phyloP scores from a whole-genome alignment of 108 stramenopile species.

The Mediolabrus comicus region DNA sequence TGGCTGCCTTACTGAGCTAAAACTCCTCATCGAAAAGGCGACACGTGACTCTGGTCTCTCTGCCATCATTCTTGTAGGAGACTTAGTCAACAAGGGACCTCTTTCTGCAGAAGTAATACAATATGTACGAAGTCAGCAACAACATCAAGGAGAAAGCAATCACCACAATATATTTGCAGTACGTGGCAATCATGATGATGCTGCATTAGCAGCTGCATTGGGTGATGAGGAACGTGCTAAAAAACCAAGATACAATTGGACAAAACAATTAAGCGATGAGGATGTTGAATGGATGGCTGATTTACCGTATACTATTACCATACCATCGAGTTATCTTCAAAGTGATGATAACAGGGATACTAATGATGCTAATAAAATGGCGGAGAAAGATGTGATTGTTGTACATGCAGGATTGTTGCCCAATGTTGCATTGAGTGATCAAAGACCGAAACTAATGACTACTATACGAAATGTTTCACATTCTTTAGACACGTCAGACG shows the following conservation, averaged over 20 bases:
- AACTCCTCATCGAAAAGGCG: slow-evolving; percentile 62
- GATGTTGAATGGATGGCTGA: slow-evolving; percentile 74
- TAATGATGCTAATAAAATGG: background rate
- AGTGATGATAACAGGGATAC: background rate
- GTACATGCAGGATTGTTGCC: slow-evolving; percentile 75
- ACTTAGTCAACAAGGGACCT: slow-evolving; percentile 92
- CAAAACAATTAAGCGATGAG: slow-evolving; percentile 51
- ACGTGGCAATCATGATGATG: slow-evolving; percentile 93
- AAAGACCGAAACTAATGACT: slow-evolving; percentile 52
- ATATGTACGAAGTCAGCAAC: slow-evolving; percentile 46
- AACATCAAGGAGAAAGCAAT: too few species aligned
- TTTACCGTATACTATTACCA: slow-evolving; percentile 69
- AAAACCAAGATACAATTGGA: slow-evolving; percentile 59
- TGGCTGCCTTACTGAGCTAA: slow-evolving; percentile 76
- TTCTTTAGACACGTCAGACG: too few species aligned
- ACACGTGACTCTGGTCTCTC: slow-evolving; percentile 35
- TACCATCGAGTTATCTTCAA: slow-evolving; percentile 30
- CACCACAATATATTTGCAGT: slow-evolving; percentile 58
- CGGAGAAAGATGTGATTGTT: slow-evolving; percentile 44
- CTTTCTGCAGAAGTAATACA: slow-evolving; percentile 69
- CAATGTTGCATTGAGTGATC: slow-evolving; percentile 37
- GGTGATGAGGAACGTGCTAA: slow-evolving; percentile 41
- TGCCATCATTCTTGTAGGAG: slow-evolving; percentile 83
- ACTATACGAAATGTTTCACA: slow-evolving; percentile 46
- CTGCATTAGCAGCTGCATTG: slow-evolving; percentile 68